Conservation (phyloP, 1,284 basidiomycete genomes). For the Cryptococcus maquisensis region DNA sequence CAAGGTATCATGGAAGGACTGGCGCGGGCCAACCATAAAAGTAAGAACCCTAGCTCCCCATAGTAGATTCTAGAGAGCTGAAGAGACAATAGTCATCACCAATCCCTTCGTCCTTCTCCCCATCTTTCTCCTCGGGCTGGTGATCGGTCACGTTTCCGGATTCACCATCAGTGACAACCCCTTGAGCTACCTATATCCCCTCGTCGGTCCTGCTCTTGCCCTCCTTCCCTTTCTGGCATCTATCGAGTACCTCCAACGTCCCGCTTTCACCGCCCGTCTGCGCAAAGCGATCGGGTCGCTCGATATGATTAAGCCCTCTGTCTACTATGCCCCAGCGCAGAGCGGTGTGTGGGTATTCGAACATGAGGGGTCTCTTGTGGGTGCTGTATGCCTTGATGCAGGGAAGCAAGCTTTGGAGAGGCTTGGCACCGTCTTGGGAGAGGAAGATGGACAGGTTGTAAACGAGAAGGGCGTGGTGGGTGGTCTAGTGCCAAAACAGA, state of each 20-base stretch:
- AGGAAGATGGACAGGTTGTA: slow-evolving; percentile 17
- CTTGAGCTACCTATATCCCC: slow-evolving; percentile 56
- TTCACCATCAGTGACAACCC: slow-evolving; percentile 54
- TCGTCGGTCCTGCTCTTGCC: slow-evolving; percentile 63
- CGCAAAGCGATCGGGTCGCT: slow-evolving; percentile 56
- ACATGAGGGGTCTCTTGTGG: slow-evolving; percentile 59
- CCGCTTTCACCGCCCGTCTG: slow-evolving; percentile 43
- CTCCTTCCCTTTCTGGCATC: slow-evolving; percentile 63
- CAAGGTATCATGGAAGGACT: slow-evolving; percentile 67
- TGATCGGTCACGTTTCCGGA: slow-evolving; percentile 60
- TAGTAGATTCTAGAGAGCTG: not conserved
- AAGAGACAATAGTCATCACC: slow-evolving; percentile 53
- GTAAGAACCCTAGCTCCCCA: not conserved
- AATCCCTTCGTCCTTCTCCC: slow-evolving; percentile 59
- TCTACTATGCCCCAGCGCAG: slow-evolving; percentile 61
- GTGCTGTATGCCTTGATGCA: slow-evolving; percentile 63
- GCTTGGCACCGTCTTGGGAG: slow-evolving; percentile 20
- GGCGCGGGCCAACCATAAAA: slow-evolving; percentile 61
- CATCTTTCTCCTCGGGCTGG: slow-evolving; percentile 60
- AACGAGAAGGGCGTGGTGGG: slow-evolving; percentile 42
- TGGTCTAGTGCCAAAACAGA: not conserved
- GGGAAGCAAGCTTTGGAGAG: slow-evolving; percentile 6
- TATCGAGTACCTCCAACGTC: slow-evolving; percentile 56
- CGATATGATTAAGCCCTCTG: slow-evolving; percentile 57
- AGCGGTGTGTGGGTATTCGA: slow-evolving; percentile 68